phyloP scores from a whole-genome alignment of 441 rosid species.

The Omphalea diandra region DNA sequence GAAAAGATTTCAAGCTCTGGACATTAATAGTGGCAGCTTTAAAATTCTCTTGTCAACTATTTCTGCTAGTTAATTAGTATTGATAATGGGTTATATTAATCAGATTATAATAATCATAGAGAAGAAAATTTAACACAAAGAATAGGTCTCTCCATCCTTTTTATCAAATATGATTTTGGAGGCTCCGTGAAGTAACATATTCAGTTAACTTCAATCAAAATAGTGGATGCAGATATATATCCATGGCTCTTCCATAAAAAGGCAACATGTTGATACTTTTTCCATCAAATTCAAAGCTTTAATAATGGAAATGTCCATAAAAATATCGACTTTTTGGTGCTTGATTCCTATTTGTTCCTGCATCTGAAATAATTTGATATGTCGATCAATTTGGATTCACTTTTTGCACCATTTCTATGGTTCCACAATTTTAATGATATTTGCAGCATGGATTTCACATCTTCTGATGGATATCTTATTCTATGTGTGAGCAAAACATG shows the following conservation, averaged over 20 bases:
- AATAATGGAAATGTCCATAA: neutral
- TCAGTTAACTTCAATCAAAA: too few species aligned
- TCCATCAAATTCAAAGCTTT: neutral
- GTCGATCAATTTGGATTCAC: too few species aligned
- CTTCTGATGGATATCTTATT: neutral
- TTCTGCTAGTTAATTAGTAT: neutral
- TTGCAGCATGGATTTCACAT: conserved; percentile 7
- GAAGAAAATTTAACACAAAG: too few species aligned
- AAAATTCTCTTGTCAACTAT: neutral
- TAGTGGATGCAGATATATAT: too few species aligned
- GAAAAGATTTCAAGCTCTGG: neutral
- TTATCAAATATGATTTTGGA: too few species aligned
- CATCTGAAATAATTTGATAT: neutral
- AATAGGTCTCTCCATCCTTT: too few species aligned
- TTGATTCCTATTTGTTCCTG: too few species aligned
- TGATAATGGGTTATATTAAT: neutral
- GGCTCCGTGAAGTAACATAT: too few species aligned
- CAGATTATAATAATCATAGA: neutral
- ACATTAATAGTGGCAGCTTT: neutral
- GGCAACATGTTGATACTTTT: neutral
- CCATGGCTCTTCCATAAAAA: too few species aligned
- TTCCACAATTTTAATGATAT: neutral
- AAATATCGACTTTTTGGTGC: neutral
- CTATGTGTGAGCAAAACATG: neutral
- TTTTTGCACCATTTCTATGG: neutral